Percentiles rank a stretch among this genome's conserved stretches.
Conservation (phyloP, 2,329 filamentous ascomycete genomes). For the Pseudocercospora ulei region DNA sequence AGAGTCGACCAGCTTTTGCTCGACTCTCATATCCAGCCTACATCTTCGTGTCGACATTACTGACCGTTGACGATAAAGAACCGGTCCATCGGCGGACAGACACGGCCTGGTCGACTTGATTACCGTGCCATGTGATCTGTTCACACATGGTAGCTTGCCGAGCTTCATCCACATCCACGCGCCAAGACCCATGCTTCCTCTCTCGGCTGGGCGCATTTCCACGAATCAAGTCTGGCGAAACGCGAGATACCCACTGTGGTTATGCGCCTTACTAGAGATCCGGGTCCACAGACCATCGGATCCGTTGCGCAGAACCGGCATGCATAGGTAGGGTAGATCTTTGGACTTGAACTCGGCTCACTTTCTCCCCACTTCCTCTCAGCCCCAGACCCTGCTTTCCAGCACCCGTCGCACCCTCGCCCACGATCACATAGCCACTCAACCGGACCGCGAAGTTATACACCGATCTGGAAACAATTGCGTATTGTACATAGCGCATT, state of each 20-base stretch:
- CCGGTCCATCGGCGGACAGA: too few relatives aligned
- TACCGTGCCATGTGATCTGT: too few relatives aligned
- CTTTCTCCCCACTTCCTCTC: constrained; percentile 6
- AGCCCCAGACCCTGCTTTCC: constrained; percentile 6
- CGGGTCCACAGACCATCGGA: constrained; percentile 3
- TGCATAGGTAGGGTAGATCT: constrained; percentile 3
- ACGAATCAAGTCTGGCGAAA: too few relatives aligned
- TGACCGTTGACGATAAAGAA: too few relatives aligned
- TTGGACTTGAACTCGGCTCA: constrained; percentile 11
- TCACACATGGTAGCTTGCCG: too few relatives aligned
- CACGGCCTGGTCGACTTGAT: too few relatives aligned
- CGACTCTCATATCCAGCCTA: too few relatives aligned
- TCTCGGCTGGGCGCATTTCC: too few relatives aligned
- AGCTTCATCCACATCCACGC: background rate
- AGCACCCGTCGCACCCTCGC: constrained; percentile 4
- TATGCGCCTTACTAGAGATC: too few relatives aligned
- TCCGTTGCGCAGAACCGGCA: constrained; percentile 2
- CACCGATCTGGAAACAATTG: constrained; percentile 15
- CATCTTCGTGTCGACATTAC: too few relatives aligned
- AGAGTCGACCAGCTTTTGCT: too few relatives aligned
- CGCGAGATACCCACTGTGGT: too few relatives aligned
- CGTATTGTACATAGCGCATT: constrained; percentile 10
- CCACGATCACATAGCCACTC: constrained; percentile 11
- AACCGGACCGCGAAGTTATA: constrained; percentile 9
- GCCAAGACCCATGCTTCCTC: background rate